A percentile compares a stretch with the other conserved stretches of the same genome.
Evolutionary conservation across 768 basidiomycete species (phyloP).

Genomic region (Lactarius vividus): DNA sequence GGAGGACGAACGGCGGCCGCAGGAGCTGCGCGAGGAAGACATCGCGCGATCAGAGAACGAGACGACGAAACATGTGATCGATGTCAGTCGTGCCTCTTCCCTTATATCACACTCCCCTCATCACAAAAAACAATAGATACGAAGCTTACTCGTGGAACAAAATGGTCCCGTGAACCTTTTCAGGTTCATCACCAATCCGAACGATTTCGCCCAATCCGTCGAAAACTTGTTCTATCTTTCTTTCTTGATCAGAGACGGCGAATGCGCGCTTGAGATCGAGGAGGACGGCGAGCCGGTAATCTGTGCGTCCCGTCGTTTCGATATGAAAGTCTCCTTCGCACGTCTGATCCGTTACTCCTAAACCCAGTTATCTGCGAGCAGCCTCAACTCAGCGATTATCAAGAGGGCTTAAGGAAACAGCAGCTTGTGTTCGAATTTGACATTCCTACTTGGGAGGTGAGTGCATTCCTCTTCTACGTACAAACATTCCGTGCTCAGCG

Average conservation of each 20-base stretch:
- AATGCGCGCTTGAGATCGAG: conserved; percentile 67
- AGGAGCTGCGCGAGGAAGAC: conserved; percentile 80
- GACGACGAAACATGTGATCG: conserved; percentile 80
- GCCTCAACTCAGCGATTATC: conserved; percentile 62
- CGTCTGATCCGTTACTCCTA: not conserved
- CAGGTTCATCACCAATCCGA: conserved; percentile 83
- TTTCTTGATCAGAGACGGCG: conserved; percentile 86
- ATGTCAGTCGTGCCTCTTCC: conserved; percentile 44
- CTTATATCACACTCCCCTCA: not conserved
- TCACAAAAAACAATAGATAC: conserved; percentile 45
- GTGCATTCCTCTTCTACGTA: conserved; percentile 26
- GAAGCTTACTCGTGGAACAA: conserved; percentile 51
- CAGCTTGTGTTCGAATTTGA: conserved; percentile 94
- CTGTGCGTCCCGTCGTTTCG: conserved; percentile 45
- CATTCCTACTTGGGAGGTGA: conserved; percentile 83
- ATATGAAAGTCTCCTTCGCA: not conserved
- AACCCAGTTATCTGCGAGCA: conserved; percentile 58
- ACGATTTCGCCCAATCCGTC: conserved; percentile 88
- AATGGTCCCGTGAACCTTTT: conserved; percentile 70
- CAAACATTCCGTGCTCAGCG: not conserved
- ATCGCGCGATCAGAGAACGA: conserved; percentile 83
- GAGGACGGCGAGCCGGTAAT: conserved; percentile 71
- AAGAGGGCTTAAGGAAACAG: conserved; percentile 61
- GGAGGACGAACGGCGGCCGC: conserved; percentile 65
- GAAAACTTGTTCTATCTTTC: conserved; percentile 97